Evolutionary conservation across 805 yeast genomes (phyloP).

Genomic region (Lachancea meyersii): DNA sequence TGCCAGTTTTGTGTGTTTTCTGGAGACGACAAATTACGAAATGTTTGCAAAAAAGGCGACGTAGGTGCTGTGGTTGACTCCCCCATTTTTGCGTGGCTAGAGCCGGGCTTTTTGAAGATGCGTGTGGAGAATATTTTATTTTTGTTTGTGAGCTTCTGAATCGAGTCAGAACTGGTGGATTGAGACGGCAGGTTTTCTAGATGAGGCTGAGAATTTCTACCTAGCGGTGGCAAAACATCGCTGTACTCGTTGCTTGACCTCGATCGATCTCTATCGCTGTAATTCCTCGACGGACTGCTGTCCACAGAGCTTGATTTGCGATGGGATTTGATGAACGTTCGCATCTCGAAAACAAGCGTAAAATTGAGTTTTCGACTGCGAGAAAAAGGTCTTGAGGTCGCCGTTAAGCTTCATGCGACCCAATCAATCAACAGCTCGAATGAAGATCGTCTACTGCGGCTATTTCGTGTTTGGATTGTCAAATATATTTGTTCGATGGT

Average conservation of each 20-base stretch:
- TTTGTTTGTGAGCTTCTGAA: slow-evolving; percentile 26
- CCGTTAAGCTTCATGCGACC: background rate
- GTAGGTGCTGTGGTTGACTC: slow-evolving; percentile 5
- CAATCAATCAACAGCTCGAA: too few species aligned
- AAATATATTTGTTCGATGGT: too few species aligned
- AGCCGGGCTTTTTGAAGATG: slow-evolving; percentile 24
- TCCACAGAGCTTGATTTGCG: slow-evolving; percentile 32
- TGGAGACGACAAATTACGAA: slow-evolving; percentile 7
- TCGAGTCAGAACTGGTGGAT: slow-evolving; percentile 28
- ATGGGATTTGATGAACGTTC: slow-evolving; percentile 38
- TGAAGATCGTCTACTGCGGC: too few species aligned
- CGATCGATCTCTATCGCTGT: slow-evolving; percentile 3
- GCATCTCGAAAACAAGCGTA: slow-evolving; percentile 21
- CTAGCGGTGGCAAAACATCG: background rate
- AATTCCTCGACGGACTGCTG: slow-evolving; percentile 16
- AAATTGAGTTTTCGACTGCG: background rate
- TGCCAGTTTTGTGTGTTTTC: background rate
- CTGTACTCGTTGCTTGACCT: slow-evolving; percentile 14
- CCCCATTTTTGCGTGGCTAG: background rate
- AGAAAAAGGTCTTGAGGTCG: too few species aligned
- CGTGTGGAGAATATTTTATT: slow-evolving; percentile 25
- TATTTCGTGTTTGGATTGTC: too few species aligned
- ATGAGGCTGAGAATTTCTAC: background rate
- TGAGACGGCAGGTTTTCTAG: slow-evolving; percentile 9
- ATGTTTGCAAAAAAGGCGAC: slow-evolving; percentile 2